Conservation (phyloP, 805 yeast species). For the Yamadazyma insecticola region DNA sequence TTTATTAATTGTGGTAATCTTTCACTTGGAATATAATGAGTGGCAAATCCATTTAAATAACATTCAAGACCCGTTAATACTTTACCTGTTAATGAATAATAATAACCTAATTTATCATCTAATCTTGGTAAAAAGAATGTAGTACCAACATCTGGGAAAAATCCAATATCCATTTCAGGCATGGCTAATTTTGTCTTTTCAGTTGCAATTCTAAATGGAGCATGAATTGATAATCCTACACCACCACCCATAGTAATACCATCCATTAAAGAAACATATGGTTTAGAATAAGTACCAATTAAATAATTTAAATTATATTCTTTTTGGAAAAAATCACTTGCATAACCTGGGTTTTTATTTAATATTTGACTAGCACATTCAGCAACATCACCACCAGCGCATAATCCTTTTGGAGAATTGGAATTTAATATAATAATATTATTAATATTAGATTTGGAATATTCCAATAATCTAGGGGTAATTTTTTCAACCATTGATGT, state of each 20-base stretch:
- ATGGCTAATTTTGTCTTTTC: constrained; percentile 89
- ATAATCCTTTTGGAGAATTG: constrained; percentile 63
- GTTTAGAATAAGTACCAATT: constrained; percentile 80
- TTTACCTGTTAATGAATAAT: constrained; percentile 82
- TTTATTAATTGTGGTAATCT: constrained; percentile 57
- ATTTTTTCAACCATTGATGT: constrained; percentile 70
- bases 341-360: constrained; percentile 40
- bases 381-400: constrained; percentile 97
- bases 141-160: constrained; percentile 94
- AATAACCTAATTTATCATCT: constrained; percentile 80
- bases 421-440: constrained; percentile 68
- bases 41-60: constrained; percentile 80
- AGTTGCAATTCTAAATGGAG: constrained; percentile 90
- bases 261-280: constrained; percentile 78
- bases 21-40: constrained; percentile 77
- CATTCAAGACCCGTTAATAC: constrained; percentile 73
- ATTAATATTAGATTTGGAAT: constrained; percentile 61
- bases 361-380: constrained; percentile 62
- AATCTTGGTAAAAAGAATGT: constrained; percentile 82
- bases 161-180: constrained; percentile 98
- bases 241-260: constrained; percentile 99
- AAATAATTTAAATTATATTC: constrained; percentile 82
- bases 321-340: constrained; percentile 63
- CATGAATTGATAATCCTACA: constrained; percentile 85
- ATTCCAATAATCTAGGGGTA: constrained; percentile 70